Base-by-base conservation (phyloP, 2,329 filamentous ascomycete species). In the Botrytis squamosa region DNA sequence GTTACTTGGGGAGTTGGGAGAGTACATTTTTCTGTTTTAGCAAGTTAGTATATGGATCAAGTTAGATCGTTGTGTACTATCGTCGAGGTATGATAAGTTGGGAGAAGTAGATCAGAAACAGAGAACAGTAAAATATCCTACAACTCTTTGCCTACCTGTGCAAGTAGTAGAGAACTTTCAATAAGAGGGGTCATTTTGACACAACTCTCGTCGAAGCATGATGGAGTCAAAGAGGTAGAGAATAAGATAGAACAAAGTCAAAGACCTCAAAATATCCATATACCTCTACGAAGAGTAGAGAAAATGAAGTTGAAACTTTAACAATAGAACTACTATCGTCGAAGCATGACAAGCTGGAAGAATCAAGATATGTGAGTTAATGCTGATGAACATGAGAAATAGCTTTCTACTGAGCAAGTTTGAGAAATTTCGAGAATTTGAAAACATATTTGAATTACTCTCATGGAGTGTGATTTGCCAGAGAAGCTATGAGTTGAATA, bases 61-160 rank as follows among this genome's bases (percentile, higher is more conserved):
- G 22, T 3, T 44, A 9, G 4, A 63, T n/a, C 10, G 2, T 8
- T 0, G 9, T 18, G 29, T 42, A 16, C 5, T 57, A 12, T 40
- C 18, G 7, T 68, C 22, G 5, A 22, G 20, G 3, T 8, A 7
- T 22, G 1, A 0, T 29, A 9, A 22, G 1, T 8, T 40, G 1
- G 5, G 7, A 55, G 4, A 0, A 0, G 0, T n/a, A 1, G 25
- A n/a, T 3, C 2, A 52, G 7, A 4, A 18, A 18, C 9, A 4
- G 3, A 14, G 16, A 49, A 9, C 3, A 16, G 6, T 12, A 14
- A 14, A 62, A 25, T 1, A 29, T n/a, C 7, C 16, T 2, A 38
- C 1, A 40, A 40, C 10, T n/a, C 2, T 42, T 63, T 40, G 12
- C 29, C 22, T 42, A 38, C 12, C 29, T n/a, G 12, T 16, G 38